Base-by-base conservation (phyloP, 352 stramenopile genomes). In the Peronospora destructor region DNA sequence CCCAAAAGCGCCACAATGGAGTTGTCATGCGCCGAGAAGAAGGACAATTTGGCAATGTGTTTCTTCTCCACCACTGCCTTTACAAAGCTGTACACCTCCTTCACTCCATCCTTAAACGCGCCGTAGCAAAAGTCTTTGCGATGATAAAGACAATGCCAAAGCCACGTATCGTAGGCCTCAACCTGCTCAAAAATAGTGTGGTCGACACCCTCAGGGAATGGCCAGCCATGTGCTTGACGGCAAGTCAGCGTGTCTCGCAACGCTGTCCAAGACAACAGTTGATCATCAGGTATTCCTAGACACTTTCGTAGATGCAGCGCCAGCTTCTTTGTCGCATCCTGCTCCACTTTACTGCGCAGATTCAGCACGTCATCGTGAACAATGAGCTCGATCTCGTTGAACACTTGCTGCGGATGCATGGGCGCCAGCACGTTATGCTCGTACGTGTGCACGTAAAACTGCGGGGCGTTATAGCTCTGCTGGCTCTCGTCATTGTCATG, bases 21-120 rank as follows among this genome's bases (percentile, higher is more conserved):
- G 56, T 90, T 90, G 63, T 92, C 78, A 45, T 92, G 82, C 0
- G 79, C 79, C 14, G 82, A 92, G 61, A 89, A 89, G 60, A 92
- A 85, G 23, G 79, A 69, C n/a, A 92, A 49, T 39, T 81, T 83
- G 25, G 67, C 61, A 29, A 45, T 38, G 29, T 70, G 51, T 17
- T 69, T 41, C 8, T 55, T 63, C 13, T 52, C 35, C 16, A 85
- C 65, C 34, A 86, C 62, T 13, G 48, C 45, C 51, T 80, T 73
- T 1, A 87, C 32, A 47, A 78, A 73, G 6, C 52, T 44, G 49
- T 84, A 83, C 1, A 90, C 63, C 45, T 84, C 61, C 9, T 63
- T 53, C 38, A 89, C 74, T 9, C 75, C 82, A 26, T 82, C 60
- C 36, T 77, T 64, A 53, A 88, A 93, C 10, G 73, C 68, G 35